Evolutionary conservation across 192 early-diverging fungal species (phyloP).

Genomic region (Backusella macrospora): DNA sequence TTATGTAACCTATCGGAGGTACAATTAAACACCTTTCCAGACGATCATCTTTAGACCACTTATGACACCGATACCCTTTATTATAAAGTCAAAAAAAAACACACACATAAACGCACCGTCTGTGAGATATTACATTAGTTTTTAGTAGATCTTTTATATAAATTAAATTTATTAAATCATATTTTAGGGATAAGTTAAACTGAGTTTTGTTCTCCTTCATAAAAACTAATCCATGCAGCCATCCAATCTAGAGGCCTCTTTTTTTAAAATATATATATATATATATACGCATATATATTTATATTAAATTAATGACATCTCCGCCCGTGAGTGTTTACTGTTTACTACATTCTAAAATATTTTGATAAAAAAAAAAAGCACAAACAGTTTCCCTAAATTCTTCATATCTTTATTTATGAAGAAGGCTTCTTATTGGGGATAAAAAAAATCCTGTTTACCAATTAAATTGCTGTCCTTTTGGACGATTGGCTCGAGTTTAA

Average conservation of each 20-base stretch:
- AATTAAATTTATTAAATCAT: conserved; percentile 1
- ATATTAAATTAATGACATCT: background rate
- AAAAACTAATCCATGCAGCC: background rate
- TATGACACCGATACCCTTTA: background rate
- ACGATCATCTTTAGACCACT: background rate
- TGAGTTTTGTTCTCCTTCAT: background rate
- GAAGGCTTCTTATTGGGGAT: background rate
- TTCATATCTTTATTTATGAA: background rate
- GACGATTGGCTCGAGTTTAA: background rate
- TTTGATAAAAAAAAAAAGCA: no score
- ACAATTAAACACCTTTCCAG: background rate
- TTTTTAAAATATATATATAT: background rate
- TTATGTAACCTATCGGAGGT: conserved; percentile 1
- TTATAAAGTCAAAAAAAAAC: conserved; percentile 6
- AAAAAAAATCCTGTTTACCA: background rate
- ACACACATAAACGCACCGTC: background rate
- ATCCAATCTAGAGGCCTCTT: background rate
- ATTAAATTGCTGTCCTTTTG: background rate
- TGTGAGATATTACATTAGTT: background rate
- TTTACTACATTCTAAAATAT: no score
- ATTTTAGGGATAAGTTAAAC: conserved; percentile 10
- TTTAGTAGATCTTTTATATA: background rate
- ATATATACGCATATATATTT: background rate
- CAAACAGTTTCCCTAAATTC: no score
- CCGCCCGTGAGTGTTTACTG: background rate